Base-by-base conservation (phyloP, 2,329 filamentous ascomycete genomes). In the Aspergillus pseudoterreus region DNA sequence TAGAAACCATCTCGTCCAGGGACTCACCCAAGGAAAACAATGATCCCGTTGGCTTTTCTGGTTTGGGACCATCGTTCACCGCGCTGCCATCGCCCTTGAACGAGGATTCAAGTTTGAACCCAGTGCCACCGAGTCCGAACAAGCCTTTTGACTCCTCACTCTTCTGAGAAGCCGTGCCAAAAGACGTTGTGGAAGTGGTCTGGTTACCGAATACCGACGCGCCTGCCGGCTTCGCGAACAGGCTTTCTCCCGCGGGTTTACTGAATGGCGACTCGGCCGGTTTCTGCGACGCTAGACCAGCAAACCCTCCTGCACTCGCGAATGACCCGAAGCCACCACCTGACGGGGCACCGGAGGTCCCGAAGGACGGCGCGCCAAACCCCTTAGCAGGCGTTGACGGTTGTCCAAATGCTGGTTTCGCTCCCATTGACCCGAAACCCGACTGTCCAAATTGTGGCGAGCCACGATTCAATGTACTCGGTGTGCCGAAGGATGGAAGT, bases 21-120 rank as follows among this genome's bases (percentile, higher is more conserved):
- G 69, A 65, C 14, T 52, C 52, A 36, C 68, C 71, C 43, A 76
- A 67, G 4, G 71, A 69, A 38, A 77, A 72, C 6, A 70, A 50
- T 1, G 62, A 57, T 14, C 60, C 56, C 45, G 64, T 63, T 49
- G 64, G 49, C 49, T 70, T 68, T 2, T 71, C 66, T 17, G 71
- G 61, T 43, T 73, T 74, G n/a, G 67, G 63, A 3, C 57, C 61
- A 60, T 76, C 74, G 51, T 69, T 69, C 22, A 58, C 65, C 49
- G 71, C 68, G 12, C 66, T 68, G 8, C 64, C 68, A 51, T 77
- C 75, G 3, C 63, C 63, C 57, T 75, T 75, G 54, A 78, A 77
- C 10, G 69, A 69, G 21, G 76, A 74, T 2, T 70, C 71, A 19
- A 78, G 57, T 6, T 63, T 65, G 56, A 78, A 78, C n/a, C 63